These are phyloP conservation scores for Thelonectria blattea DNA, from an alignment of 2,329 filamentous ascomycete genomes.

Conservation along the genomic window DNA sequence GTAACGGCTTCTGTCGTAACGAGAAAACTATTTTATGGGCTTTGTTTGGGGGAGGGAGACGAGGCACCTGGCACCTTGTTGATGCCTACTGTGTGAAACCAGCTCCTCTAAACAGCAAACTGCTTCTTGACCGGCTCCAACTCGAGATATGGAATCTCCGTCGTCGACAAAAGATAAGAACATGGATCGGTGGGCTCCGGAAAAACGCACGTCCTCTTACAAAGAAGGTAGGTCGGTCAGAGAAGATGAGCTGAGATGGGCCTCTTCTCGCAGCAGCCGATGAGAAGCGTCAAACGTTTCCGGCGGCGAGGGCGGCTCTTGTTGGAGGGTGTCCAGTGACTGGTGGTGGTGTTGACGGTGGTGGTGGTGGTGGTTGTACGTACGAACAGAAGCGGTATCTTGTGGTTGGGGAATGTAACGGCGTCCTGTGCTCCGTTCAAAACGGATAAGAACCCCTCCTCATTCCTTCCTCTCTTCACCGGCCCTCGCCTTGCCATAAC, in stretches of 20 bases:
- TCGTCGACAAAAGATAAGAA: constrained; percentile 15
- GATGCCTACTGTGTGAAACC: too few relatives aligned
- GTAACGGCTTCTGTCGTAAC: not conserved
- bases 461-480: constrained; percentile 5
- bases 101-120: too few relatives aligned
- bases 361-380: too few relatives aligned
- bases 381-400: too few relatives aligned
- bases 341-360: constrained; percentile 6
- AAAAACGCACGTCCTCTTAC: constrained; percentile 15
- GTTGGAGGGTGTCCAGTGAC: not conserved
- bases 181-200: constrained; percentile 9
- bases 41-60: too few relatives aligned
- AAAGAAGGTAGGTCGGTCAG: constrained; percentile 16
- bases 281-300: constrained; percentile 5
- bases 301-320: constrained; percentile 13
- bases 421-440: constrained; percentile 10
- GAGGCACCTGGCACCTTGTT: too few relatives aligned
- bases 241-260: constrained; percentile 18
- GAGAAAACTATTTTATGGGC: too few relatives aligned
- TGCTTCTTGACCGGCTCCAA: constrained; percentile 4
- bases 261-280: constrained; percentile 1
- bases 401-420: constrained; percentile 7
- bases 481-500: not conserved
- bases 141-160: not conserved
- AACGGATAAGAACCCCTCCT: constrained; percentile 22